Evolutionary conservation across 2,329 filamentous ascomycete genomes (phyloP), one percentile per base, ranked within the genome.

Genomic region (Lasiodiplodia sp.): DNA sequence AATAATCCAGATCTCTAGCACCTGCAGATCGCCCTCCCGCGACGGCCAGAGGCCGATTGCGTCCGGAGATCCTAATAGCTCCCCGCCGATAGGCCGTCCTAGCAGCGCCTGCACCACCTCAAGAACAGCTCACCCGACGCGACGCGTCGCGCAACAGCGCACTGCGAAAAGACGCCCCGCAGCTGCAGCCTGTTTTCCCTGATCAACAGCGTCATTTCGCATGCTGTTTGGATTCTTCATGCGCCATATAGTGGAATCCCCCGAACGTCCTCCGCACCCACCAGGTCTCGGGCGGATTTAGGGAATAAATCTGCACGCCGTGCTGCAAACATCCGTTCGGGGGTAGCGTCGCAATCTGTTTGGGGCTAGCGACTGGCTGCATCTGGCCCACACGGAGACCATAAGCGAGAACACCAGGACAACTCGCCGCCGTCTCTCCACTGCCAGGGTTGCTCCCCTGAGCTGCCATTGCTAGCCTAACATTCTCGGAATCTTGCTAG

Each of bases 11-110:
- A 64, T 47, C 44, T 52, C 60, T 64, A 31, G 47, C n/a, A 38
- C 12, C 44, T 52, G 60, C 44, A 37, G 47, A 64, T 51, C 44
- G 12, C 14, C 44, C 31, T 34, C 31, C 31, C 57, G 56, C 40
- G 16, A 21, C 38, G 23, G 57, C 57, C 23, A 34, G 38, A 38
- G 6, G 28, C 60, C 60, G 47, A 40, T 52, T 25, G 60, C 31
- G 28, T 52, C 47, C 23, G 60, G 60, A 64, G 60, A 64, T 64
- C 60, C 47, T 31, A 64, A 64, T 64, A 64, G 44, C 60, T 37
- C 60, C 47, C 57, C 57, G 40, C 57, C 25, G 23, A 62, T 12
- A 49, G n/a, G 38, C 31, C 21, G 28, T 21, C 53, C 51, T 47
- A 16, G 40, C 28, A 7, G 16, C 49, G 49, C 49, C 49, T 12